These are phyloP conservation scores for Aspergillus homomorphus DNA, from an alignment of 495 filamentous ascomycete species.

Conservation along the genomic window DNA sequence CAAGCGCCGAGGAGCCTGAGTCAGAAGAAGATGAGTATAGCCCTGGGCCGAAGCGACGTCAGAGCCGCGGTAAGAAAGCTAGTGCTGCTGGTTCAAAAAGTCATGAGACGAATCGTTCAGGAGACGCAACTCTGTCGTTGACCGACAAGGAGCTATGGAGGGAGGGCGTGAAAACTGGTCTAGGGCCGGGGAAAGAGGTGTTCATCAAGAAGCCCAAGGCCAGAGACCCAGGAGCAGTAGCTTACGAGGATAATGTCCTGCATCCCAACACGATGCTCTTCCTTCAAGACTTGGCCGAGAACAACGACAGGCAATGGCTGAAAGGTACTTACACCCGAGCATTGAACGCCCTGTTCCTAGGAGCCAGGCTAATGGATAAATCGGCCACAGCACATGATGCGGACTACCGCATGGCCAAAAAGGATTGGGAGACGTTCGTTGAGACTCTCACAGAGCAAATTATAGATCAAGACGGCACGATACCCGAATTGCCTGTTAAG, in stretches of 20 bases:
- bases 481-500: constrained; percentile 78
- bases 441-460: constrained; percentile 67
- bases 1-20: neutral
- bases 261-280: constrained; percentile 84
- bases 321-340: constrained; percentile 52
- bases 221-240: constrained; percentile 59
- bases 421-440: constrained; percentile 75
- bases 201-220: constrained; percentile 70
- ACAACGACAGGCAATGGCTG: constrained; percentile 81
- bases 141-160: constrained; percentile 56
- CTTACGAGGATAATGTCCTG: constrained; percentile 65
- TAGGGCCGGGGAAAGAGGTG: constrained; percentile 60
- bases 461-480: constrained; percentile 65
- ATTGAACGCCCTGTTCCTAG: constrained; percentile 5
- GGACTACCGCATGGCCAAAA: constrained; percentile 70
- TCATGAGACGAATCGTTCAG: neutral
- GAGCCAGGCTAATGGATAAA: constrained; percentile 8
- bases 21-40: neutral
- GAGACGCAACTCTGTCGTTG: constrained; percentile 12
- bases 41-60: neutral
- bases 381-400: constrained; percentile 61
- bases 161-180: constrained; percentile 52
- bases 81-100: constrained; percentile 12
- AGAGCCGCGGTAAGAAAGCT: constrained; percentile 14
- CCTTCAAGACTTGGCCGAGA: constrained; percentile 65